phyloP scores from a whole-genome alignment of 306 rosid genomes.

The Glycine tomentella region DNA sequence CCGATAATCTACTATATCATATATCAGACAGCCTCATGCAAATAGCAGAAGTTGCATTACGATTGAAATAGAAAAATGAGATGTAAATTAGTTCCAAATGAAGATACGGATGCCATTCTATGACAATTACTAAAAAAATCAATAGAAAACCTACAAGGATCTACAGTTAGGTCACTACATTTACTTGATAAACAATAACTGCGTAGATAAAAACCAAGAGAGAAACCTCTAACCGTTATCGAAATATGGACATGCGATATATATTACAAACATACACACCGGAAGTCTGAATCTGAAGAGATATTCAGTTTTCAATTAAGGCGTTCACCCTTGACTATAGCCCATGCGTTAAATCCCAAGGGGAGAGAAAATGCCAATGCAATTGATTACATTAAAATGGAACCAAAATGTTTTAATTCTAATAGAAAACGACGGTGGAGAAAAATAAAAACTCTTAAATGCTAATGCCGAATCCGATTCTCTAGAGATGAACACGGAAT shows the following conservation, averaged over 20 bases:
- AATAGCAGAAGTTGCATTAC: background rate
- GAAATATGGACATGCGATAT: background rate
- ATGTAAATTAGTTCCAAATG: slow-evolving; percentile 9
- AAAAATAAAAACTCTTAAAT: background rate
- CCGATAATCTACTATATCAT: background rate
- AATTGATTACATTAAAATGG: slow-evolving; percentile 28
- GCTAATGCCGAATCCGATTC: background rate
- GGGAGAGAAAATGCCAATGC: background rate
- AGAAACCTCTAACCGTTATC: slow-evolving; percentile 7
- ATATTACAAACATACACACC: slow-evolving; percentile 1
- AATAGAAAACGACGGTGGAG: background rate
- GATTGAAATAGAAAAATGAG: background rate
- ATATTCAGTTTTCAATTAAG: background rate
- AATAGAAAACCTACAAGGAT: background rate
- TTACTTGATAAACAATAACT: background rate
- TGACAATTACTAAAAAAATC: slow-evolving; percentile 8
- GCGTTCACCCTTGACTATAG: background rate
- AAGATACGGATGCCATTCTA: background rate
- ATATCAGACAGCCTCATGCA: too few species aligned
- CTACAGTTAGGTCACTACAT: slow-evolving; percentile 2
- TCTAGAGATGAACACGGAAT: background rate
- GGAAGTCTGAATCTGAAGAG: background rate
- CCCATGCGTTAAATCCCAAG: background rate
- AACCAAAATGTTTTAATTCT: background rate
- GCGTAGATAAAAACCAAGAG: background rate